Base-by-base conservation (phyloP, 345 rosid species). In the Citrus mangshanensis region DNA sequence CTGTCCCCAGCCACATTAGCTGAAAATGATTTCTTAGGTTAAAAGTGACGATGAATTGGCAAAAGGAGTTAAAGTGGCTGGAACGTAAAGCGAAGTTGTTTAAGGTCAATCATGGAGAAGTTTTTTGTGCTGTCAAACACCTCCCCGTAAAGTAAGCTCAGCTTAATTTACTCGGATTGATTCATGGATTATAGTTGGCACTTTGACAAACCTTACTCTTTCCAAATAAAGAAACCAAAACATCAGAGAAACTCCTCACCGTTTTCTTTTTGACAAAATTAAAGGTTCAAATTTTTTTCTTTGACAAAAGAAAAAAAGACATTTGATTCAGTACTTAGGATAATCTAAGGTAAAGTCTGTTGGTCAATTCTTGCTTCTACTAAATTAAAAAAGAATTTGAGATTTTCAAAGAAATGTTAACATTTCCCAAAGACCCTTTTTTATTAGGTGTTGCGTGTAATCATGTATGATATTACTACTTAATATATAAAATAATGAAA, bases 171-270 rank as follows among this genome's bases (percentile, higher is more conserved):
- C n/a, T 8, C 49, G 6, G 18, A 12, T 74, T 61, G 5, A 12
- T 74, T 61, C 38, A 61, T 74, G 77, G 38, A 61, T 42, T 24
- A 27, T 74, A 74, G 77, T 61, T 61, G 77, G n/a, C 77, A 40
- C 24, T 72, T 79, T 54, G 81, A 72, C 77, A 72, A 54, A 54
- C 58, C 16, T 54, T 16, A 54, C 22, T 46, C 18, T 46, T 46
- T 46, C 51, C 51, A 46, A 46, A 13, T 46, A 3, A 46, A 46
- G 4, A 46, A 46, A 13, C 18, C 51, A 13, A 16, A 13, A 13
- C 14, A 46, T 10, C 18, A 46, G 18, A 46, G 51, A 12, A 46
- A 4, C 14, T 46, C 51, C 51, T 46, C 51, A 46, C 51, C 5
- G 18, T 46, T 46, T 46, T 12, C 51, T 13, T 46, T 13, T 46